Base-by-base conservation (phyloP, 805 yeast species). In the Saccharomycopsis fodiens region DNA sequence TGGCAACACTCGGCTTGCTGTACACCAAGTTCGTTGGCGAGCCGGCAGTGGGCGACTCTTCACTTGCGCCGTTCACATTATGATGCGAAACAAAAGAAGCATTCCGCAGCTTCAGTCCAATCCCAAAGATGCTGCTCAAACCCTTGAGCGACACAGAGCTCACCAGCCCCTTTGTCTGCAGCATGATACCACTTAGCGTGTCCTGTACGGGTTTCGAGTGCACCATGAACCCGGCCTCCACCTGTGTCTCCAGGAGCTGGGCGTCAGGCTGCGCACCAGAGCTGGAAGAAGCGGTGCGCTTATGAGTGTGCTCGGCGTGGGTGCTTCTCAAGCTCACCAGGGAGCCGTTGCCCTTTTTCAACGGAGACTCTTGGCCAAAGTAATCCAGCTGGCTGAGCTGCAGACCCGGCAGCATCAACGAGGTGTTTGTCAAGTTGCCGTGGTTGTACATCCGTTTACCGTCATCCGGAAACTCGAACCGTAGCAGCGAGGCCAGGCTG, bases 201-300 rank as follows among this genome's bases (percentile, higher is more conserved):
- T 51, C 54, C n/a, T 54, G 44, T 4, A 58, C 61, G 7, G 62
- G 55, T 0, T 51, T 50, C 12, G 48, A 52, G 12, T 54, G 56
- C 23, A 59, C 40, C 34, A 59, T 60, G 35, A 61, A 45, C 42
- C 61, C 65, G n/a, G 63, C 64, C 41, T 60, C 62, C 22, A 58
- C 61, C 12, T 55, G 54, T 1, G 63, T 51, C 15, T 47, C 53
- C 1, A 60, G 55, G 27, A 52, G 54, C n/a, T 41, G 39, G 1
- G 56, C 36, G 10, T 32, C 34, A 4, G 49, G 54, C n/a, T 41
- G 39, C 1, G 56, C 36, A n/a, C 37, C 34, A 4, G 49, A 44
- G 13, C 58, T 60, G 7, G 50, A 52, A 13, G 64, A 58, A 42
- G 52, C 52, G 3, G 52, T 54, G 23, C 61, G 51, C 41, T 54